A percentile compares a stretch with the other conserved stretches of the same genome.
Conservation (phyloP, 1,284 basidiomycete genomes). For the Trichosporon asahii region DNA sequence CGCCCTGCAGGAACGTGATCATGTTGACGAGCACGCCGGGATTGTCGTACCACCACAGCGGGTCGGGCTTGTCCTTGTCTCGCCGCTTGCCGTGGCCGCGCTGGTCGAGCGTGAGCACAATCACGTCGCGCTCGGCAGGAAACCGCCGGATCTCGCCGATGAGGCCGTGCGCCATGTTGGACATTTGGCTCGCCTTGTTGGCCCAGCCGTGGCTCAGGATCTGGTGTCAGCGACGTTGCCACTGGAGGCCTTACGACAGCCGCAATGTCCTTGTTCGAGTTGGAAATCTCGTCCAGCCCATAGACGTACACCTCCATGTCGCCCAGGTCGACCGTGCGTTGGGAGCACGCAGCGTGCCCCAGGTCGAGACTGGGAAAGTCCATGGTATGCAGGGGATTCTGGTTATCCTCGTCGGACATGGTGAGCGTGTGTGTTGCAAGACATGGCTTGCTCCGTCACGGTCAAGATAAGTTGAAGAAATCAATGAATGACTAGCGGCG, state of each 20-base stretch:
- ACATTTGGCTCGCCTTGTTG: conserved; percentile 36
- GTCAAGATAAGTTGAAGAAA: not conserved
- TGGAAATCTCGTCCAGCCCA: conserved; percentile 12
- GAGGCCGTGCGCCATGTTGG: conserved; percentile 35
- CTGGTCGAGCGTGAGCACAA: conserved; percentile 60
- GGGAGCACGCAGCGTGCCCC: not conserved
- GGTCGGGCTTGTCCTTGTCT: conserved; percentile 63
- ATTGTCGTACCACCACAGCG: conserved; percentile 48
- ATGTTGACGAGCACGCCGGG: not conserved
- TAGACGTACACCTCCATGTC: conserved; percentile 14
- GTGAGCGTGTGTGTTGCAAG: not conserved
- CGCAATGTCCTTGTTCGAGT: conserved; percentile 28
- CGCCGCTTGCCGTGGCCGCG: conserved; percentile 67
- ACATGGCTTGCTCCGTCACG: not conserved
- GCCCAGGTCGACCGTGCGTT: not conserved
- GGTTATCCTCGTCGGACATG: conserved; percentile 5
- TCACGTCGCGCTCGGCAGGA: conserved; percentile 30
- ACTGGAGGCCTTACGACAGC: conserved; percentile 29
- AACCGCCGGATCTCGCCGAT: conserved; percentile 28
- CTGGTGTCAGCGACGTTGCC: conserved; percentile 6
- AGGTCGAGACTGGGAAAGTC: conserved; percentile 12
- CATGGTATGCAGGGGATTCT: conserved; percentile 11
- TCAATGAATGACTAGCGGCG: not conserved
- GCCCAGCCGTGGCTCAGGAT: conserved; percentile 32
- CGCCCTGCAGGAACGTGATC: conserved; percentile 9